A percentile compares a stretch with the other conserved stretches of the same genome.
Evolutionary conservation across 2,329 filamentous ascomycete species (phyloP).

Genomic region (Aspergillus vadensis): DNA sequence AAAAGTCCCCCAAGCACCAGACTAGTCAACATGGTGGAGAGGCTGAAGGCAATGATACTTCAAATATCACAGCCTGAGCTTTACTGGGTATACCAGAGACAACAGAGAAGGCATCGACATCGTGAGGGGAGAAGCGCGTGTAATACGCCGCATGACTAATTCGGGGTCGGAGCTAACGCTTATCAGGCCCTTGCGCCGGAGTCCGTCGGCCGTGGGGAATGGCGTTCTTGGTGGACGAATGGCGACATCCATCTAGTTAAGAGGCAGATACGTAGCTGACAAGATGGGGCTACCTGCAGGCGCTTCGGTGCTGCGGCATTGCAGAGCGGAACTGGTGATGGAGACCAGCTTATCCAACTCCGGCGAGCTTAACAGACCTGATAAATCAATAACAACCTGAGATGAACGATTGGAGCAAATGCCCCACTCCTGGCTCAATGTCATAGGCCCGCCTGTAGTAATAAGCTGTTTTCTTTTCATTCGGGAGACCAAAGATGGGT

Average conservation of each 20-base stretch:
- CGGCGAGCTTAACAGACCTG: no score
- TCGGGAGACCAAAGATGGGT: no score
- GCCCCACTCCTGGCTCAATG: no score
- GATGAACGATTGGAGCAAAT: no score
- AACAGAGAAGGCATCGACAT: background rate
- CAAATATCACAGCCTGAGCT: background rate
- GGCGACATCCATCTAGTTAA: background rate
- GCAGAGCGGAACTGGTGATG: no score
- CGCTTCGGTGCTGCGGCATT: no score
- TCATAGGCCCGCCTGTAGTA: no score
- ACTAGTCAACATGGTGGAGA: background rate
- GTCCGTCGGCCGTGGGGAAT: background rate
- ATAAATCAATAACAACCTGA: no score
- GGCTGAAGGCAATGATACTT: background rate
- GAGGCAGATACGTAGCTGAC: background rate
- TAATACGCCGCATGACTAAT: background rate
- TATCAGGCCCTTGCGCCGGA: background rate
- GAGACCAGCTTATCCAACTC: no score
- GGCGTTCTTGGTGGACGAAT: background rate
- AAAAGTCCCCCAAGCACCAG: background rate
- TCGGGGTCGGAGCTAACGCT: background rate
- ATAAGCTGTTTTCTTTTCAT: no score
- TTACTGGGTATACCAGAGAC: background rate
- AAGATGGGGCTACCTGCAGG: no score
- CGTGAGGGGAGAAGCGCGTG: background rate